These are phyloP conservation scores for Aspergillus pseudoglaucus DNA, from an alignment of 2,329 filamentous ascomycete genomes.

Conservation along the genomic window DNA sequence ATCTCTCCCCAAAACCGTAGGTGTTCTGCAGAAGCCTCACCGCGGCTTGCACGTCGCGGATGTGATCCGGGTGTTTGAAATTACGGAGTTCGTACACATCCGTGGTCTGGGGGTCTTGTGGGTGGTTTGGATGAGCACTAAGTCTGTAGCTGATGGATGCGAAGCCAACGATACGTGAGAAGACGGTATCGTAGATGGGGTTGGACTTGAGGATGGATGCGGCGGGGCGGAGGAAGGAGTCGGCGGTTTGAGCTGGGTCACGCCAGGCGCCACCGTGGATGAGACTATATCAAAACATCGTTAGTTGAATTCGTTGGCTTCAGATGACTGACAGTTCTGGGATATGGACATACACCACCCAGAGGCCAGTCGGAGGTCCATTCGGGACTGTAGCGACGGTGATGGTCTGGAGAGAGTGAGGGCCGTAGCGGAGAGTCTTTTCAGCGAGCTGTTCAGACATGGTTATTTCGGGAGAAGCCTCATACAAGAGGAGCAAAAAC, in stretches of 20 bases:
- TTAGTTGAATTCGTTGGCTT: not conserved
- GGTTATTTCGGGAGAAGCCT: not conserved
- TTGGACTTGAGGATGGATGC: constrained; percentile 24
- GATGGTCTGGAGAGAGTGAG: constrained; percentile 29
- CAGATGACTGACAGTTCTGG: not conserved
- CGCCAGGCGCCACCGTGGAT: constrained; percentile 47
- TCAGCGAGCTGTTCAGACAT: not conserved
- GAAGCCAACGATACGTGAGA: constrained; percentile 30
- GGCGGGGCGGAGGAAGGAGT: constrained; percentile 29
- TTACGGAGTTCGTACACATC: constrained; percentile 23
- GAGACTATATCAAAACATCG: constrained; percentile 23
- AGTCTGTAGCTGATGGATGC: constrained; percentile 45
- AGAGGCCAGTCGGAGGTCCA: constrained; percentile 22
- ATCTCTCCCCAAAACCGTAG: constrained; percentile 33
- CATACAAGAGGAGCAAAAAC: not conserved
- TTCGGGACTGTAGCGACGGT: constrained; percentile 20
- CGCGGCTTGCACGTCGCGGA: constrained; percentile 36
- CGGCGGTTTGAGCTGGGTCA: constrained; percentile 36
- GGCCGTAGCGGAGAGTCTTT: constrained; percentile 21
- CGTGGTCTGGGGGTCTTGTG: constrained; percentile 28
- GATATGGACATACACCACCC: constrained; percentile 32
- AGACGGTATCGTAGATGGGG: constrained; percentile 7
- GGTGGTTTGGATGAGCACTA: constrained; percentile 35
- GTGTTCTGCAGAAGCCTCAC: constrained; percentile 36
- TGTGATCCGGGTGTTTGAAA: constrained; percentile 41